Evolutionary conservation across 495 filamentous ascomycete genomes (phyloP), one percentile per base, ranked within the genome.

Genomic region (Penicillium chermesinum): DNA sequence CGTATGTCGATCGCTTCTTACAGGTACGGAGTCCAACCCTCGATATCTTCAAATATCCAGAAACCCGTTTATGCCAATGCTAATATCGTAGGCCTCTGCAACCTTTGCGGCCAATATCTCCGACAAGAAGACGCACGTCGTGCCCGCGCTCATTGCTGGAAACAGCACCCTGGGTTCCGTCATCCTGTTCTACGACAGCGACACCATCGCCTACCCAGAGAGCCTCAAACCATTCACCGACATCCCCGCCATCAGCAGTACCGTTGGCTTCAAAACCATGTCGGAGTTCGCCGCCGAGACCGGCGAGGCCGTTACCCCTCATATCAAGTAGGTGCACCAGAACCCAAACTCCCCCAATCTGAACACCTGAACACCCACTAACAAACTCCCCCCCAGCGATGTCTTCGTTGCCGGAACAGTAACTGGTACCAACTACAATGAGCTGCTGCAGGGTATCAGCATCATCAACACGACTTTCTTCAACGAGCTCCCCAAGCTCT

Each of bases 391-490:
- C n/a, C 7, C 18, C 41, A 69, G 63, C 15, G 65, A 69, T 40
- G 45, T 69, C 6, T 66, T 69, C 50, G 63, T 69, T 39, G 65
- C 65, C 39, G 63, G 63, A 33, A 66, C 61, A n/a, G 59, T 66
- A 13, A 61, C 51, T 38, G 65, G 63, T 35, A 63, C 59, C 16
- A 64, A 44, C 50, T 63, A 61, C 49, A 32, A 45, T 9, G 54
- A 62, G 8, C 61, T 66, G 20, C 46, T 54, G 41, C 25, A 54
- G 22, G 65, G 63, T 7, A 65, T 66, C 46, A 58, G 51, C 52
- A 60, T 69, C 49, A 69, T 69, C 54, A 66, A 66, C 63, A 54
- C 51, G 36, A 69, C 65, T 38, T 66, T 69, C 63, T 64, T 62
- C 56, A 42, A 36, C 34, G 46, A 60, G 42, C 59, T 69, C 13